Percentiles rank a stretch among this genome's conserved stretches.
phyloP scores from a whole-genome alignment of 2,329 filamentous ascomycete genomes.

The Paecilomyces formosus region DNA sequence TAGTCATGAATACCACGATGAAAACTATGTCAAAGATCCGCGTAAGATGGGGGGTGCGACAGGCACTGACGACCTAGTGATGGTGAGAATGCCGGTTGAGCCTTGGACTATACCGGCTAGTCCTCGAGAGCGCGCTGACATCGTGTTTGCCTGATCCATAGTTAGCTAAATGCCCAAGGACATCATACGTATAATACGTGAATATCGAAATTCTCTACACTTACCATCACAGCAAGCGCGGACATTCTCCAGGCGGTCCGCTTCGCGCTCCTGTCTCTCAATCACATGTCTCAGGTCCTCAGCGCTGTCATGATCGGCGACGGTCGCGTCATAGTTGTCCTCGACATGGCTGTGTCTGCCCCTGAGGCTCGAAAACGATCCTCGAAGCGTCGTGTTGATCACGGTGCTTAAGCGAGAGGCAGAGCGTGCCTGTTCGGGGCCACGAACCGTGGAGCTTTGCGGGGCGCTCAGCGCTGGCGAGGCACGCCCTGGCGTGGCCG shows the following conservation, averaged over 20 bases:
- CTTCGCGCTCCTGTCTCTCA: conserved; percentile 57
- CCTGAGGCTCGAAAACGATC: conserved; percentile 43
- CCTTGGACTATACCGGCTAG: conserved; percentile 33
- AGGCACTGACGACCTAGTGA: conserved; percentile 13
- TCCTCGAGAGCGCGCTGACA: conserved; percentile 43
- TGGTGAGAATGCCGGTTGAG: conserved; percentile 28
- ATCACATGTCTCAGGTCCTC: conserved; percentile 77
- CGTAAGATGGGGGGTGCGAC: background rate
- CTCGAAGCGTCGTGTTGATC: conserved; percentile 40
- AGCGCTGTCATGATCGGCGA: conserved; percentile 59
- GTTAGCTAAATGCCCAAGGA: background rate
- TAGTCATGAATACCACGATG: conserved; percentile 3
- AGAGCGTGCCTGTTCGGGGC: conserved; percentile 31
- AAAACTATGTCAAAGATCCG: conserved; percentile 5
- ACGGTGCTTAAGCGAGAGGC: conserved; percentile 42
- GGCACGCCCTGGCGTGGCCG: conserved; percentile 27
- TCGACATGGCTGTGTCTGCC: conserved; percentile 31
- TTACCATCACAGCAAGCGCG: conserved; percentile 95
- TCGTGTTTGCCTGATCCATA: conserved; percentile 61
- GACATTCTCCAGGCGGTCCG: conserved; percentile 85
- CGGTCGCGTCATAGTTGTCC: conserved; percentile 30
- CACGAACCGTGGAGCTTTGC: conserved; percentile 25
- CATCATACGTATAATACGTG: background rate
- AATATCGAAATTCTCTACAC: conserved; percentile 23
- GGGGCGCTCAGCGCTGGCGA: conserved; percentile 28